Base-by-base conservation (phyloP, 148 eudicot genomes). In the Fagopyrum esculentum region DNA sequence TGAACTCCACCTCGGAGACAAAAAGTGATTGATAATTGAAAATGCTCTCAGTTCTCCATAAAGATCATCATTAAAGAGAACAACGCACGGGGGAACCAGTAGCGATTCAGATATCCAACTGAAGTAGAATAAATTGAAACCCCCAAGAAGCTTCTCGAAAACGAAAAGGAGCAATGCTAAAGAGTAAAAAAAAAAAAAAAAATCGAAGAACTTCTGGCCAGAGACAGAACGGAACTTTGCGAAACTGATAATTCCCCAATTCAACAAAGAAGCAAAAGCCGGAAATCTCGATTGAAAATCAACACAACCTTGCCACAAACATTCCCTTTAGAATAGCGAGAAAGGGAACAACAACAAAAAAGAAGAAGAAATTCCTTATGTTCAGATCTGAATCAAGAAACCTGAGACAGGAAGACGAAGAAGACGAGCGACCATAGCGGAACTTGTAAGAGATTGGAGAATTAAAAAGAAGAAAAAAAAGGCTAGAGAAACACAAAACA, bases 401-500 rank as follows among this genome's bases (percentile, higher is more conserved):
- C 43, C 74, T 72, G 43, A 9, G 44, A 45, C 78, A 80, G 69
- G 50, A 70, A 61, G 4, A 64, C 17, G 35, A 60, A 77, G 63
- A 77, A 77, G 6, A 47, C 54, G 71, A 68, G 64, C 51, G 29
- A 56, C 10, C 70, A 50, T 7, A 35, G 11, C 48, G 69, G 56
- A 51, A 51, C 35, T 19, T 7, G 10, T 35, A 9, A 17, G n/a
- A 71, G 30, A 48, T 12, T 43, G 55, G 68, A 63, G 71, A 54
- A 22, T 45, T 17, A 10, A 29, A 30, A 19, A n/a, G 56, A 45
- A 35, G 43, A 16, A 6, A 0, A 40, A 40, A 43, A 40, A 15
- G 5, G 9, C 15, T 13, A 66, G 71, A 66, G 47, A 13, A 66
- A 66, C 47, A 66, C 69, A 64, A 5, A 15, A 66, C 47, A 66